Percentiles rank a stretch among this genome's conserved stretches.
Evolutionary conservation across 2,329 filamentous ascomycete species (phyloP).

Genomic region (Hypoxylon sp.): DNA sequence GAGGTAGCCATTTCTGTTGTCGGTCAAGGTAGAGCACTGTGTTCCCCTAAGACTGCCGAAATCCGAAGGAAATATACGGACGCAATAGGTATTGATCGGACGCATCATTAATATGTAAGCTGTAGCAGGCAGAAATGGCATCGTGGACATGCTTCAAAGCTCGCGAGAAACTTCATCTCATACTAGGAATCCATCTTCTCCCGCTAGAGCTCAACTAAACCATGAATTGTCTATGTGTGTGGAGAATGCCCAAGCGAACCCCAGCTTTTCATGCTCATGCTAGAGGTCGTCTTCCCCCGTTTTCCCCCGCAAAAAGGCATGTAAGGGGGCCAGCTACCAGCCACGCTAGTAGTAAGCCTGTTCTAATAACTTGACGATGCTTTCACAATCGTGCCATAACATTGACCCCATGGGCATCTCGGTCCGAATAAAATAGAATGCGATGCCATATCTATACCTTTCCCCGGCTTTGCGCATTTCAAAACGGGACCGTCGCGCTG

Average conservation of each 20-base stretch:
- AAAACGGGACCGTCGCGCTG: slow-evolving; percentile 24
- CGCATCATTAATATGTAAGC: neutral
- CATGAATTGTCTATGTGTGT: slow-evolving; percentile 12
- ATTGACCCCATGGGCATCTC: slow-evolving; percentile 30
- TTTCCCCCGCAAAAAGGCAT: slow-evolving; percentile 39
- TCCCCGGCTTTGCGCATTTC: slow-evolving; percentile 41
- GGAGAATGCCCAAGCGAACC: slow-evolving; percentile 39
- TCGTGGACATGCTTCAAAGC: slow-evolving; percentile 7
- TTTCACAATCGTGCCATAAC: slow-evolving; percentile 19
- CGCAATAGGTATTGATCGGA: neutral
- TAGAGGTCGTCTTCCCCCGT: slow-evolving; percentile 25
- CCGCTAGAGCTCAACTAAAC: slow-evolving; percentile 8
- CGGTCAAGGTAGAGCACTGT: slow-evolving; percentile 35
- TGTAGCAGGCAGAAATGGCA: neutral
- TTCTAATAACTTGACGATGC: slow-evolving; percentile 18
- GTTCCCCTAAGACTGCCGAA: slow-evolving; percentile 24
- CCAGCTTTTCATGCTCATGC: slow-evolving; percentile 38
- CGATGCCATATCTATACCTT: slow-evolving; percentile 35
- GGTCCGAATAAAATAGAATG: slow-evolving; percentile 40
- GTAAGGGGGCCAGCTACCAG: slow-evolving; percentile 18
- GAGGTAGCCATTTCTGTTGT: slow-evolving; percentile 37
- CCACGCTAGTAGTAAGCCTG: slow-evolving; percentile 33
- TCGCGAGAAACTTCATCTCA: slow-evolving; percentile 11
- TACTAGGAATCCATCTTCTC: neutral
- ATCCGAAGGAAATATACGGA: slow-evolving; percentile 21